Base-by-base conservation (phyloP, 164 flowering plant genomes). In the Amborella trichopoda region DNA sequence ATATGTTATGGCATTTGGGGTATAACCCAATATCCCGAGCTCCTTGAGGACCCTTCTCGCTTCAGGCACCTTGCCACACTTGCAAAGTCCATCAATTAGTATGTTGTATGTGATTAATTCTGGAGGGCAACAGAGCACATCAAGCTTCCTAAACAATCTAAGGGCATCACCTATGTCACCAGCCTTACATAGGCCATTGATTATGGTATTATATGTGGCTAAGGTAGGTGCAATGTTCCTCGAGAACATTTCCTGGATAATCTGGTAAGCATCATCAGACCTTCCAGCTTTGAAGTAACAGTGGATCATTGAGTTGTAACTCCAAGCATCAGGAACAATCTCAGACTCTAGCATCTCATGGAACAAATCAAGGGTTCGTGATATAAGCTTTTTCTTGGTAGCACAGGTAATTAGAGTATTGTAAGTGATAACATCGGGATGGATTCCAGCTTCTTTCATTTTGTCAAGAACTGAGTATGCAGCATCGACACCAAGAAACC, bases 331-430 rank as follows among this genome's bases (percentile, higher is more conserved):
- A 20, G 93, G 98, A 22, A 0, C 4, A 21, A 91, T 68, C 36
- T 83, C 83, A 40, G 3, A 34, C 24, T 64, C 62, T 30, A 60
- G 59, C 98, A 91, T 91, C 66, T 87, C 93, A 2, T 75, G 78
- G 42, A 81, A 76, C 61, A 91, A 46, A 22, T 77, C 68, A 2
- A 78, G 53, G 25, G 68, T 45, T 3, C 52, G 52, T 0, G 60
- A 26, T 23, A 73, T 46, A n/a, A 58, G 59, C 32, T 63, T 33
- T 8, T 44, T 41, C 40, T 76, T 59, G 13, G 71, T 23, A 1
- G 93, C 88, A 27, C 78, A 76, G 23, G 88, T 74, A 9, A 91
- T 70, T 63, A 91, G 72, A 6, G 96, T 66, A 61, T 81, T 91
- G 52, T 76, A 91, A 10, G 80, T 80, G 23, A 78, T 20, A 27